Evolutionary conservation across 257 asterid genomes (phyloP).

Genomic region (Solanum gandarillasii): DNA sequence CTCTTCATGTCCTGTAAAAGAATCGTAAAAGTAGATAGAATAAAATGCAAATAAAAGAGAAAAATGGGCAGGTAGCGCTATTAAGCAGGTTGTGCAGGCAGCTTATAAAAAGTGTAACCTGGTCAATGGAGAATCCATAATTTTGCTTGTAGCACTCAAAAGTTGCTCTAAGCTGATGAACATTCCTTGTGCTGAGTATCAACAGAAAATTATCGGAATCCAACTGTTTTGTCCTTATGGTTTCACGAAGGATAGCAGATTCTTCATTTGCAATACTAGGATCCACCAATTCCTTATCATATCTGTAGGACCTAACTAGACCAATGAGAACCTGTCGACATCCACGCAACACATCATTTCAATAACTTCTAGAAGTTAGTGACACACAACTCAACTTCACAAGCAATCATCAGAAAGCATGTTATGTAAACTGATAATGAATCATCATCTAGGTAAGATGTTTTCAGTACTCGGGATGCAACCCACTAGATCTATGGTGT

Average conservation of each 20-base stretch:
- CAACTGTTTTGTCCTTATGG: slow-evolving; percentile 29
- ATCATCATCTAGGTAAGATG: neutral
- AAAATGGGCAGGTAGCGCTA: neutral
- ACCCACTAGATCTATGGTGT: neutral
- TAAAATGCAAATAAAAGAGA: neutral
- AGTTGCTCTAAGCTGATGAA: slow-evolving; percentile 58
- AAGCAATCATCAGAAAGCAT: neutral
- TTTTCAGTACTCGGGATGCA: neutral
- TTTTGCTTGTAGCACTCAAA: slow-evolving; percentile 42
- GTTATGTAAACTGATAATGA: neutral
- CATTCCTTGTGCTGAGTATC: slow-evolving; percentile 55
- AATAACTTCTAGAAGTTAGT: neutral
- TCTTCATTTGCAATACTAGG: slow-evolving; percentile 33
- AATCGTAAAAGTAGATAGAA: neutral
- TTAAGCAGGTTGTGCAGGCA: neutral
- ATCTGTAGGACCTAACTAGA: slow-evolving; percentile 62
- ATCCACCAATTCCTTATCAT: slow-evolving; percentile 52
- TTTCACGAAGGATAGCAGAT: slow-evolving; percentile 47
- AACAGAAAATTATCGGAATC: slow-evolving; percentile 32
- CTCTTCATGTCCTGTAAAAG: slow-evolving; percentile 43
- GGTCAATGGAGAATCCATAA: slow-evolving; percentile 47
- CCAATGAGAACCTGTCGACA: slow-evolving; percentile 47
- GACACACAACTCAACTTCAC: neutral
- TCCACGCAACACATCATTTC: neutral
- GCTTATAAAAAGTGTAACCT: slow-evolving; percentile 20